Percentiles rank a stretch among this genome's conserved stretches.
Conservation (phyloP, 139 green algal species). For the Chlamydomonas schloesseri region DNA sequence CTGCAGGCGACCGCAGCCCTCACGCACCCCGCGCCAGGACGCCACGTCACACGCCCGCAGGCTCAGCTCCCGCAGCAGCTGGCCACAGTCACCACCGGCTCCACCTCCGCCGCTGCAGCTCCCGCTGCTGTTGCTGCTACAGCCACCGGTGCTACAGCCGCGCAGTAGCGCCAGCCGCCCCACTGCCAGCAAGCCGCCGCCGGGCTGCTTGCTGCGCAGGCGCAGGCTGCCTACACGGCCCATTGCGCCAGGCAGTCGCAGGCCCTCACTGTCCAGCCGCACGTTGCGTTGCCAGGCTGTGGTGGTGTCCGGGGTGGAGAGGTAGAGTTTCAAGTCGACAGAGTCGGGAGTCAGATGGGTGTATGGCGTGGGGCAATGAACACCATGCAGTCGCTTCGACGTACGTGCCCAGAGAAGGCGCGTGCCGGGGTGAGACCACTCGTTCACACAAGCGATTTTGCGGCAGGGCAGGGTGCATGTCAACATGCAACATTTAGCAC, state of each 20-base stretch:
- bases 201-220: constrained; percentile 33
- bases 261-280: background rate
- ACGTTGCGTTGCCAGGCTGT: background rate
- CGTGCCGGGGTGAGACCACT: no score
- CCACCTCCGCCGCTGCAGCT: no score
- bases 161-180: constrained; percentile 8
- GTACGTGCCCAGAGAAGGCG: no score
- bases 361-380: no score
- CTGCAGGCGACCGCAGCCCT: background rate
- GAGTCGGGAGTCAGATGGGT: no score
- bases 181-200: constrained; percentile 6
- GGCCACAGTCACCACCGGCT: background rate
- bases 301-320: background rate
- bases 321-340: no score
- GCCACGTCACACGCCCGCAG: constrained; percentile 23
- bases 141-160: no score
- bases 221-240: background rate
- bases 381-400: no score
- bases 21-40: constrained; percentile 6
- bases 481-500: no score
- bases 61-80: background rate
- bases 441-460: no score
- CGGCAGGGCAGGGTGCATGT: no score
- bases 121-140: no score
- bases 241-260: background rate